A percentile compares a stretch with the other conserved stretches of the same genome.
Conservation (phyloP, 371 early-diverging fungal genomes). For the Circinella minor region DNA sequence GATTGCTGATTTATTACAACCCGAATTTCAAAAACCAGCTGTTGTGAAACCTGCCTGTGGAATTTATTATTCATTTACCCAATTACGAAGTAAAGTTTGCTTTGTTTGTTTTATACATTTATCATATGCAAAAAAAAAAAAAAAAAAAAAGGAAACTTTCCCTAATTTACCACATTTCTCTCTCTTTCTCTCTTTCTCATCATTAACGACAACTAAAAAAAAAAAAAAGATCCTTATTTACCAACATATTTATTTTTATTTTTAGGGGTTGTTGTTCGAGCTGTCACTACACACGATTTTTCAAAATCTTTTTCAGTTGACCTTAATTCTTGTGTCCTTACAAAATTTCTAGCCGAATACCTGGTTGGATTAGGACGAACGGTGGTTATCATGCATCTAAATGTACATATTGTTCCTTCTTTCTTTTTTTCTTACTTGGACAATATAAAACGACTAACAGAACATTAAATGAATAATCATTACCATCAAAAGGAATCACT, state of each 20-base stretch:
- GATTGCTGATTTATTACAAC: conserved; percentile 19
- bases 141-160: background rate
- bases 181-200: background rate
- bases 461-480: background rate
- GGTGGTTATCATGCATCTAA: conserved; percentile 16
- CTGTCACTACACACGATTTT: background rate
- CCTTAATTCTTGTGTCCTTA: conserved; percentile 6
- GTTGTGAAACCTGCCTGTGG: background rate
- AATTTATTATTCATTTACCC: conserved; percentile 18
- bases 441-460: too few species aligned
- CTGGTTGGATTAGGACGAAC: conserved; percentile 17
- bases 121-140: too few species aligned
- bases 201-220: background rate
- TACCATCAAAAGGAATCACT: conserved; percentile 8
- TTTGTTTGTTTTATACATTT: too few species aligned
- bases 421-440: background rate
- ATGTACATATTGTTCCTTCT: background rate
- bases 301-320: conserved; percentile 6
- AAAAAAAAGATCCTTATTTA: too few species aligned
- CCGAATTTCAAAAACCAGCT: conserved; percentile 3
- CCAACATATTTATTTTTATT: background rate
- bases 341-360: conserved; percentile 9
- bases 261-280: background rate
- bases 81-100: conserved; percentile 12
- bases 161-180: background rate